Percentiles rank a stretch among this genome's conserved stretches.
Conservation (phyloP, 1,284 basidiomycete genomes). For the Cerrena zonata region DNA sequence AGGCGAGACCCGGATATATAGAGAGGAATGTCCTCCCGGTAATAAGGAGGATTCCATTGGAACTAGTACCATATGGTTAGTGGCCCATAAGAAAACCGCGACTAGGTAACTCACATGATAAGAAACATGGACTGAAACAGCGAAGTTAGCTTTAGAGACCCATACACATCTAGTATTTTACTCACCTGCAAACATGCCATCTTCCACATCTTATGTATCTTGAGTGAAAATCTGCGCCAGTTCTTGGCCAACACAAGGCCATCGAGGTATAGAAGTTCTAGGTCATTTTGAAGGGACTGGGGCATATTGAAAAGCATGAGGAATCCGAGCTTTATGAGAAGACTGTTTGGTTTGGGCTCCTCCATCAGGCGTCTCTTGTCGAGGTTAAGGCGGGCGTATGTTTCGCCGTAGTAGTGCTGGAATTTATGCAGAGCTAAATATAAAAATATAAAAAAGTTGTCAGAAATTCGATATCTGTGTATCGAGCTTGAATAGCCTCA, state of each 20-base stretch:
- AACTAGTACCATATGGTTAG: constrained; percentile 11
- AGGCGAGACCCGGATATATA: constrained; percentile 10
- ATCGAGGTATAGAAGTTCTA: constrained; percentile 20
- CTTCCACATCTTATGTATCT: constrained; percentile 14
- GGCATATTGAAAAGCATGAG: constrained; percentile 19
- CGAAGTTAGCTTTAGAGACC: not conserved
- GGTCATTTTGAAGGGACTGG: constrained; percentile 8
- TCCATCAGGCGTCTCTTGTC: constrained; percentile 17
- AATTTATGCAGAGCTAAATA: constrained; percentile 18
- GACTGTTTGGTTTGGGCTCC: not conserved
- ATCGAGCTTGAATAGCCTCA: constrained; percentile 9
- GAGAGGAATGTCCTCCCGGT: not conserved
- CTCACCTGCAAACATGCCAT: constrained; percentile 15
- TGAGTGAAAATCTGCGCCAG: constrained; percentile 21
- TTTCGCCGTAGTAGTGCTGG: constrained; percentile 23
- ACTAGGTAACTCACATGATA: constrained; percentile 10
- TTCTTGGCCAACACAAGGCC: constrained; percentile 19
- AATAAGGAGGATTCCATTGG: constrained; percentile 6
- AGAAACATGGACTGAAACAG: constrained; percentile 2
- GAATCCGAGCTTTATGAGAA: constrained; percentile 10
- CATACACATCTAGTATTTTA: not conserved
- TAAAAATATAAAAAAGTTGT: not conserved
- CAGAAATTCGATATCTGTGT: not conserved
- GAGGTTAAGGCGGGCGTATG: constrained; percentile 21
- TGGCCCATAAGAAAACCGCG: not conserved